Evolutionary conservation across 495 filamentous ascomycete species (phyloP).

Genomic region (Lasiosphaeriaceae sp.): DNA sequence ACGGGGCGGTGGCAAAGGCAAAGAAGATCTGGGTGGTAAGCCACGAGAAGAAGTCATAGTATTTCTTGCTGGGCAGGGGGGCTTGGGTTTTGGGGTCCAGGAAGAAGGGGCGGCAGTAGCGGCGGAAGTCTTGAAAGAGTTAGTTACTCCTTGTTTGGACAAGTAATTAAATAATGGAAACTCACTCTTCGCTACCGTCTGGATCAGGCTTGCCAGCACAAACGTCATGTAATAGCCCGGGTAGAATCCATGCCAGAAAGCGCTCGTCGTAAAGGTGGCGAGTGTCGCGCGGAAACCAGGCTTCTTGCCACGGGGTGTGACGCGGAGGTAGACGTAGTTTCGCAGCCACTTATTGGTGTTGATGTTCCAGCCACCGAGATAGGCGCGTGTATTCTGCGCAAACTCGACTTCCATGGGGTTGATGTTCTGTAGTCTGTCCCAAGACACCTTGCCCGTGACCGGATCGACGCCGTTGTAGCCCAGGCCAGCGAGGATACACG

Average conservation of each 20-base stretch:
- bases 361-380: slow-evolving; percentile 92
- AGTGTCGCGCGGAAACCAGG: slow-evolving; percentile 92
- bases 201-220: slow-evolving; percentile 80
- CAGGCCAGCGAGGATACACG: slow-evolving; percentile 89
- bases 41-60: slow-evolving; percentile 82
- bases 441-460: slow-evolving; percentile 74
- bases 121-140: slow-evolving; percentile 69
- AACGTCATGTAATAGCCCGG: slow-evolving; percentile 95
- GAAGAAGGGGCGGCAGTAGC: slow-evolving; percentile 90
- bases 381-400: slow-evolving; percentile 86
- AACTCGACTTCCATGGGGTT: slow-evolving; percentile 75
- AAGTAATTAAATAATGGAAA: not conserved
- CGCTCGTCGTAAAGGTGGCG: slow-evolving; percentile 89
- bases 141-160: not conserved
- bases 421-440: slow-evolving; percentile 87
- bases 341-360: slow-evolving; percentile 97
- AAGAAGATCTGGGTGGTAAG: slow-evolving; percentile 79
- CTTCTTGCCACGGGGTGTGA: slow-evolving; percentile 93
- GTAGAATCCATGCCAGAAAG: slow-evolving; percentile 97
- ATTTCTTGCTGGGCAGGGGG: slow-evolving; percentile 67
- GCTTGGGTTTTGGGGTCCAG: slow-evolving; percentile 63
- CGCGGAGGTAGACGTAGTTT: slow-evolving; percentile 92
- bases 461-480: slow-evolving; percentile 92
- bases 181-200: slow-evolving; percentile 91
- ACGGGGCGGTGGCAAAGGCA: slow-evolving; percentile 76